Base-by-base conservation (phyloP, 306 rosid genomes). In the Biancaea sappan region DNA sequence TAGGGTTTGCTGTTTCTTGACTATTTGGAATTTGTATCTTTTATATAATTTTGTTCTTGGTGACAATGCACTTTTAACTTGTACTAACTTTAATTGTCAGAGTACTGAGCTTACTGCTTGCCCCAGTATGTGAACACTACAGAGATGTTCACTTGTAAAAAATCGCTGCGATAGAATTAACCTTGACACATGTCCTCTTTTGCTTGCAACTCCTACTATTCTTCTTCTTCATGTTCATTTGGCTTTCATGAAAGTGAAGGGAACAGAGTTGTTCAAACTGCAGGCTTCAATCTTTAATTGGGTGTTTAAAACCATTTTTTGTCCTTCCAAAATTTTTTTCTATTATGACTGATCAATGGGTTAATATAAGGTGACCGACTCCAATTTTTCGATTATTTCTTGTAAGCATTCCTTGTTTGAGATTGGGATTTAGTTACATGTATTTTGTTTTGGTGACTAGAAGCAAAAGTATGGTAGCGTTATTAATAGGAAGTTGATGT, bases 291-390 rank as follows among this genome's bases (percentile, higher is more conserved):
- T 4, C 12, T 18, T 46, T 24, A 14, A 12, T 50, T 61, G 47
- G 54, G 61, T 67, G 25, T 24, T 73, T 29, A 51, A 19, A 43
- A 73, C 18, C 52, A 48, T 61, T 22, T 19, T 29, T 48, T 67
- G 5, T 1, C 8, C 37, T n/a, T 67, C 8, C 24, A 18, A 29
- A 15, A 28, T 15, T 16, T 16, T 15, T 16, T 16, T 37, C 29
- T 18, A 44, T 34, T 68, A 67, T 22, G n/a, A 34, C 57, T 29
- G 29, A 8, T 69, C 46, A 19, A 54, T 47, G 56, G 18, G 15
- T 69, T 62, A 19, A 46, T 44, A 32, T 54, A 40, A 0, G 16
- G 18, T 41, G 6, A 51, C 12, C 34, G 28, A 21, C 25, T 22
- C 21, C 18, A 9, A 9, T 25, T 10, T 41, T 56, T 54, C 18